Base-by-base conservation (phyloP, 2,329 filamentous ascomycete genomes). In the Alternaria consortialis region DNA sequence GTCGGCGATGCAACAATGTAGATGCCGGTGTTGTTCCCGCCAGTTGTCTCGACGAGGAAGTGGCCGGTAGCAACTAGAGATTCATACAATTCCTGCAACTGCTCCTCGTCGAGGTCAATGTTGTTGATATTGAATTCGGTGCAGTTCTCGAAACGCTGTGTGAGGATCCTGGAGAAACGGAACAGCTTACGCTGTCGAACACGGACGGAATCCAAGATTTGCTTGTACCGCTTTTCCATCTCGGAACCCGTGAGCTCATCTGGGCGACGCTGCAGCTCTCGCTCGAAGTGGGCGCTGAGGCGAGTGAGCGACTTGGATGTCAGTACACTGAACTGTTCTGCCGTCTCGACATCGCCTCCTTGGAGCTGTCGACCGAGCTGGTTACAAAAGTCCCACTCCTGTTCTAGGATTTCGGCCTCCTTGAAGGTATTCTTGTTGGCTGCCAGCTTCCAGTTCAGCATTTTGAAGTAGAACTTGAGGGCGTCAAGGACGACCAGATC, bases 381-480 rank as follows among this genome's bases (percentile, higher is more conserved):
- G 73, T 98, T 98, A 54, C 92, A 96, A 74, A 98, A 98, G 58
- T 93, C 93, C 95, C 95, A 99, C 80, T 99, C 95, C 73, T 97
- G 93, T 76, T 97, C 96, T 48, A 99, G 82, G 66, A 99, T 91
- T 83, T 99, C 95, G 7, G 95, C 95, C 79, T 99, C 95, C 76
- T 98, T 98, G 86, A 99, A 99, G 0, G 94, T 97, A 80, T 98
- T 99, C 79, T 97, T 98, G 83, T 98, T 98, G 57, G 93, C 92
- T 70, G 91, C 94, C 54, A 99, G 84, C 79, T 98, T 98, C 93
- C 94, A 98, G 76, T 98, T 97, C 44, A 99, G 84, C 87, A 99
- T 94, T 78, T 94, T 95, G 85, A 99, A 99, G 80, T 99, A 99
- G 79, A 97, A 98, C 77, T 94, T 96, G 69, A 99, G 84, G 0